A percentile compares a stretch with the other conserved stretches of the same genome.
Evolutionary conservation across 2,329 filamentous ascomycete species (phyloP).

Genomic region (Colletotrichum sojae): DNA sequence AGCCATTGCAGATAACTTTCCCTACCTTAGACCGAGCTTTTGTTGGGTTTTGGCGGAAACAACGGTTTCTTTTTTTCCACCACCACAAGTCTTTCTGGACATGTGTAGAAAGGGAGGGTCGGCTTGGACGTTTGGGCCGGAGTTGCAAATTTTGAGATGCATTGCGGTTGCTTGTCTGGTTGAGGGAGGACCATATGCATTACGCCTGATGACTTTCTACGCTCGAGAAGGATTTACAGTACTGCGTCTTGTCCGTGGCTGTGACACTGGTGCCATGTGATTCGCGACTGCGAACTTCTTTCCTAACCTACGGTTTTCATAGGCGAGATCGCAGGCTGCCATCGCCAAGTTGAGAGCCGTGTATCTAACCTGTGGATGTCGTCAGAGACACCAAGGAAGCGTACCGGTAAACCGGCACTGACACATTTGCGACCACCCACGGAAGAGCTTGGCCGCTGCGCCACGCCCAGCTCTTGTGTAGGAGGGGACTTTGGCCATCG

Average conservation of each 20-base stretch:
- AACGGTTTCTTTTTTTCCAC: background rate
- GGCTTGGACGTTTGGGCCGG: conserved; percentile 10
- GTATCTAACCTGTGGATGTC: background rate
- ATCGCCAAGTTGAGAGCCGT: background rate
- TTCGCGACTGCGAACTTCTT: too few relatives aligned
- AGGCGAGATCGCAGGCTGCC: too few relatives aligned
- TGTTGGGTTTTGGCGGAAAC: conserved; percentile 9
- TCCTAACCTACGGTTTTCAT: too few relatives aligned
- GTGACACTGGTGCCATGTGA: too few relatives aligned
- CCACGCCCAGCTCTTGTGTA: conserved; percentile 10
- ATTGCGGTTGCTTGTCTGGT: conserved; percentile 31
- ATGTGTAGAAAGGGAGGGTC: conserved; percentile 21
- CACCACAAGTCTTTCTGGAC: conserved; percentile 4
- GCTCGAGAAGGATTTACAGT: conserved; percentile 6
- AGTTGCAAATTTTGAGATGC: conserved; percentile 24
- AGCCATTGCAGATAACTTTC: conserved; percentile 2
- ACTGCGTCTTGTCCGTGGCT: background rate
- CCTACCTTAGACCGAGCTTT: conserved; percentile 15
- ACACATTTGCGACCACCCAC: background rate
- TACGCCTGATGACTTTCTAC: conserved; percentile 20
- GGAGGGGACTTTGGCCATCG: background rate
- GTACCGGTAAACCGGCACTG: conserved; percentile 6
- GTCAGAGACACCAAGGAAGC: background rate
- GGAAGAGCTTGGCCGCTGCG: conserved; percentile 19
- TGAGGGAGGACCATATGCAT: conserved; percentile 30